Evolutionary conservation across 1,284 basidiomycete species (phyloP), one percentile per base, ranked within the genome.

Genomic region (Blastosporella zonata): DNA sequence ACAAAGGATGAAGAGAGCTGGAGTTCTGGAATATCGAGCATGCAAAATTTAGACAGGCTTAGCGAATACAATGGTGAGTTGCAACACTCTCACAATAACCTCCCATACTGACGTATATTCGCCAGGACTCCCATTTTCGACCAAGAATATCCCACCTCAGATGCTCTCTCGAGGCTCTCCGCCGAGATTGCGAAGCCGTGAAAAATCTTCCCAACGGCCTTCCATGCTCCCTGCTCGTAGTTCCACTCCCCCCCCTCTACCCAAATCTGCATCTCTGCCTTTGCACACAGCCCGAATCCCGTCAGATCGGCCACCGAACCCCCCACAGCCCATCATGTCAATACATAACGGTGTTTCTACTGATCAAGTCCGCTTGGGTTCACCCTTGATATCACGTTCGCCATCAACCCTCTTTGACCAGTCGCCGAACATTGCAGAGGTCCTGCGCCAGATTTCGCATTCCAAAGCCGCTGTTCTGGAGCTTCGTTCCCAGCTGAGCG

Each of bases 181-280:
- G 20, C 75, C 78, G 21, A 78, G 69, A 54, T 62, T 81, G 34
- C 70, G 82, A 57, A 82, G 80, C 61, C 75, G 81, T 20, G 83
- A 84, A 57, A 75, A 75, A 51, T 70, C 78, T 1, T 61, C 71
- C 22, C 74, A 77, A 43, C 70, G 73, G 31, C 62, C 68, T 27
- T 55, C 55, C 27, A 49, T 57, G 21, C 47, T 59, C 28, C 61
- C 75, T 13, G 65, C 70, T 21, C 78, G 84, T 43, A 85, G 78
- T 60, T 78, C 75, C 13, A 83, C 84, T 0, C 89, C 89, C 2
- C 89, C 89, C 2, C 89, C 88, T 36, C 71, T 91, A 18, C 87
- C 89, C n/a, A 87, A 89, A 65, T 86, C 87, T 6, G 87, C 77
- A 8, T 85, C 85, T 17, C 66, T 91, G 1, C 89, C 90, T 31